A percentile compares a stretch with the other conserved stretches of the same genome.
Evolutionary conservation across 164 flowering plant species (phyloP).

Genomic region (Magnolia sinica): DNA sequence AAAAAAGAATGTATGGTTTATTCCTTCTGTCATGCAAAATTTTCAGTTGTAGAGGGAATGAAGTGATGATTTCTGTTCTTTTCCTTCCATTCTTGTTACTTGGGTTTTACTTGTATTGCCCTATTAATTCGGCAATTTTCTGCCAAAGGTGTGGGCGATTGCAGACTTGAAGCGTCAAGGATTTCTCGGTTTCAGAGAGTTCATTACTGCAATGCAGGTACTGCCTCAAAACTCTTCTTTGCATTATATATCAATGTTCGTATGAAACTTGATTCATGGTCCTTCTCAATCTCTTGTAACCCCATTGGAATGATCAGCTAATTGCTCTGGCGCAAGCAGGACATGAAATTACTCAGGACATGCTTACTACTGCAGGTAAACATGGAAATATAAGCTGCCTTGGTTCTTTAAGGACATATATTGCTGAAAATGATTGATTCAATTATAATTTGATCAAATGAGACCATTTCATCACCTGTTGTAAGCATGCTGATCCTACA

Average conservation of each 20-base stretch:
- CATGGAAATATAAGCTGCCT: background rate
- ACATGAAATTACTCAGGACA: conserved; percentile 46
- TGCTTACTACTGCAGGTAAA: conserved; percentile 50
- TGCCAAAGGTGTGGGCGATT: conserved; percentile 86
- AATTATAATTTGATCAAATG: background rate
- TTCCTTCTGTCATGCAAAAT: too few species aligned
- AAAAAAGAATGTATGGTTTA: too few species aligned
- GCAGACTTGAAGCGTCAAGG: conserved; percentile 93
- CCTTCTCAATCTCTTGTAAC: background rate
- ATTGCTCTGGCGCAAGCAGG: conserved; percentile 89
- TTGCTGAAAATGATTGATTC: background rate
- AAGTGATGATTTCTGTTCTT: background rate
- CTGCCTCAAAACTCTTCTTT: background rate
- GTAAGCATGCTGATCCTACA: background rate
- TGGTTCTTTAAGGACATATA: background rate
- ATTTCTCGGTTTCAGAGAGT: conserved; percentile 80
- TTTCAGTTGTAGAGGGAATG: background rate
- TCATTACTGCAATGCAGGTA: conserved; percentile 90
- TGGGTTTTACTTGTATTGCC: background rate
- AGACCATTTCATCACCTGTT: background rate
- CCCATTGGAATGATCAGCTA: conserved; percentile 37
- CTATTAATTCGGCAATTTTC: background rate
- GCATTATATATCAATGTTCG: background rate
- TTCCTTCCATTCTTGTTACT: background rate
- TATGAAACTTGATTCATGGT: background rate